Conservation (phyloP, 495 filamentous ascomycete genomes). For the Lepidopterella palustris region DNA sequence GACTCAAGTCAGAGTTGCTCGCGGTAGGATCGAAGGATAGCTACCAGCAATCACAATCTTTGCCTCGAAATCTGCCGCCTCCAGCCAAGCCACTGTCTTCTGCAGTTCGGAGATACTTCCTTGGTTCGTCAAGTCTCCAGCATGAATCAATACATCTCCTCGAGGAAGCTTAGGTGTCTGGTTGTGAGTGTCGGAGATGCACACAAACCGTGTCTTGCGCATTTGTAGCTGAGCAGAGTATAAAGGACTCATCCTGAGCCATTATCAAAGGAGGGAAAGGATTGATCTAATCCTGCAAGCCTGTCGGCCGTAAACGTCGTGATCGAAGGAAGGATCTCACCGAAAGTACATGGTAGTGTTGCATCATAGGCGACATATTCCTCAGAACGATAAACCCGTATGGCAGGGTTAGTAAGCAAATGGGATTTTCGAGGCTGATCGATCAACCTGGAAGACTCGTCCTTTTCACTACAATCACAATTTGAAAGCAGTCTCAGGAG, state of each 20-base stretch:
- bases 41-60: slow-evolving; percentile 56
- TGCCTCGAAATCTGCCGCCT: slow-evolving; percentile 48
- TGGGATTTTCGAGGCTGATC: no score
- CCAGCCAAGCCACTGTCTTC: slow-evolving; percentile 52
- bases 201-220: slow-evolving; percentile 52
- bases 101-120: slow-evolving; percentile 48
- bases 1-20: neutral
- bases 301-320: no score
- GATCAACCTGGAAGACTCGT: no score
- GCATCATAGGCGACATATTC: no score
- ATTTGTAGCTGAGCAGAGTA: neutral
- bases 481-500: no score
- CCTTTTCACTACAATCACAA: no score
- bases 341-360: no score
- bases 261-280: no score
- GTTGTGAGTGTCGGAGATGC: slow-evolving; percentile 57
- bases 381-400: no score
- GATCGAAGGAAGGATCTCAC: no score
- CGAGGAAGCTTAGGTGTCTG: slow-evolving; percentile 50
- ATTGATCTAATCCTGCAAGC: no score
- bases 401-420: no score
- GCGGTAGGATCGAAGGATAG: neutral
- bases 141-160: slow-evolving; percentile 57
- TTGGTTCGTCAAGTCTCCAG: slow-evolving; percentile 55
- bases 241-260: neutral